These are phyloP conservation scores for Phaeodactylum tricornutum DNA, from an alignment of 108 stramenopile species.

Conservation along the genomic window DNA sequence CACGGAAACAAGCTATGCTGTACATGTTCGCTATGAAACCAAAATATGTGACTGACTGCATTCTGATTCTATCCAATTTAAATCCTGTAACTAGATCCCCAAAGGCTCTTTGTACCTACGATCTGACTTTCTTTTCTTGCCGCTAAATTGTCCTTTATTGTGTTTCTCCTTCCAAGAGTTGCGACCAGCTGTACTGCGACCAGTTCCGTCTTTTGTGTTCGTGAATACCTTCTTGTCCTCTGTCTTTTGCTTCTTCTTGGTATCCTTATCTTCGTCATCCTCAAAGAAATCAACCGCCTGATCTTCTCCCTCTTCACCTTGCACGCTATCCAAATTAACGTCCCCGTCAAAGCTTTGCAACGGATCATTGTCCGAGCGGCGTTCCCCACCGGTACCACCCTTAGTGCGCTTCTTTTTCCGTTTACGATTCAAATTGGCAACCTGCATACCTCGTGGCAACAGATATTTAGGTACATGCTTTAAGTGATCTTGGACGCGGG, in stretches of 20 bases:
- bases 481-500: conserved; percentile 79
- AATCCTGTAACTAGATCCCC: conserved; percentile 22
- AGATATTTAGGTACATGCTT: conserved; percentile 92
- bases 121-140: conserved; percentile 33
- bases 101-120: conserved; percentile 25
- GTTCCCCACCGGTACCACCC: conserved; percentile 13
- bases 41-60: too few species aligned
- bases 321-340: conserved; percentile 48
- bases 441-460: conserved; percentile 86
- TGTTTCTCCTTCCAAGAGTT: conserved; percentile 89
- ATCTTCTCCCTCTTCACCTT: conserved; percentile 25
- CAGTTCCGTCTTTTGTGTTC: conserved; percentile 58
- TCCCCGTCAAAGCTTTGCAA: conserved; percentile 77
- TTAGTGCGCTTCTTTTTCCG: conserved; percentile 52
- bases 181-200: conserved; percentile 80
- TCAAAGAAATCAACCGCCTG: conserved; percentile 39
- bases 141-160: conserved; percentile 83
- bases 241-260: conserved; percentile 25
- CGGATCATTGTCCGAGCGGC: conserved; percentile 81
- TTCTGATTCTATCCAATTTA: too few species aligned
- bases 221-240: conserved; percentile 60
- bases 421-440: conserved; percentile 69
- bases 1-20: too few species aligned
- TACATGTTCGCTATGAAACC: too few species aligned
- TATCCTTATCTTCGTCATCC: conserved; percentile 36